A percentile compares a stretch with the other conserved stretches of the same genome.
These are phyloP conservation scores for Hypoxylon lienhwacheense DNA, from an alignment of 495 filamentous ascomycete species.

Conservation along the genomic window DNA sequence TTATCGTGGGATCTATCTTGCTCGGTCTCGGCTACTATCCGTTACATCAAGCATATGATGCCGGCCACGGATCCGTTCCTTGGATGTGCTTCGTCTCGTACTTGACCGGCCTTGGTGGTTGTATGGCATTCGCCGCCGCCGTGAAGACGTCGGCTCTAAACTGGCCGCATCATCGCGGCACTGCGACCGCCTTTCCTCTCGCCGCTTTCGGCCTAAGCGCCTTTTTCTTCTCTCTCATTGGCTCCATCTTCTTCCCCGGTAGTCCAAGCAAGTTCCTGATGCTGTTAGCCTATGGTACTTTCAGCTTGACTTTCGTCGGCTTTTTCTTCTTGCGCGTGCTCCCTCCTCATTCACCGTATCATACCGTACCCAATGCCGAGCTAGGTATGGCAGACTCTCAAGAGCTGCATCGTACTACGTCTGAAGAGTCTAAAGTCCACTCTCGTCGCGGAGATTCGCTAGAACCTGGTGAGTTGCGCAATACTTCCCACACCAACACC, in stretches of 20 bases:
- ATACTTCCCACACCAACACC: slow-evolving; percentile 36
- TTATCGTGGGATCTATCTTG: slow-evolving; percentile 69
- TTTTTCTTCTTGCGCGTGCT: slow-evolving; percentile 82
- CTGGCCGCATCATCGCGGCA: slow-evolving; percentile 88
- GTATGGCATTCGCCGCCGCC: slow-evolving; percentile 79
- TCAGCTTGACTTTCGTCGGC: slow-evolving; percentile 67
- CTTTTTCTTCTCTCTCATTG: slow-evolving; percentile 87
- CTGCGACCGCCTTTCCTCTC: slow-evolving; percentile 89
- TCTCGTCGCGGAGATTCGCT: slow-evolving; percentile 42
- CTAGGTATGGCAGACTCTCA: slow-evolving; percentile 55
- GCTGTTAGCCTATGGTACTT: slow-evolving; percentile 79
- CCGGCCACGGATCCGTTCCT: slow-evolving; percentile 64
- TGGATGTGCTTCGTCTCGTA: slow-evolving; percentile 80
- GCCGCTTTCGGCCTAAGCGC: slow-evolving; percentile 93
- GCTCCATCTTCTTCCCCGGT: slow-evolving; percentile 78
- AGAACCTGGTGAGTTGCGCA: slow-evolving; percentile 71
- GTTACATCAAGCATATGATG: slow-evolving; percentile 65
- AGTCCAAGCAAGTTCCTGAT: slow-evolving; percentile 79
- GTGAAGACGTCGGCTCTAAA: slow-evolving; percentile 91
- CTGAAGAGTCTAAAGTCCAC: slow-evolving; percentile 54
- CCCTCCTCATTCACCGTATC: slow-evolving; percentile 63
- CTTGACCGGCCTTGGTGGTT: slow-evolving; percentile 84
- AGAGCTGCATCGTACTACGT: slow-evolving; percentile 63
- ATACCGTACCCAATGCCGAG: slow-evolving; percentile 60
- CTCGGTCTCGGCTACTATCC: slow-evolving; percentile 81